Evolutionary conservation across 495 filamentous ascomycete genomes (phyloP), one percentile per base, ranked within the genome.

Genomic region (Cudoniella acicularis): DNA sequence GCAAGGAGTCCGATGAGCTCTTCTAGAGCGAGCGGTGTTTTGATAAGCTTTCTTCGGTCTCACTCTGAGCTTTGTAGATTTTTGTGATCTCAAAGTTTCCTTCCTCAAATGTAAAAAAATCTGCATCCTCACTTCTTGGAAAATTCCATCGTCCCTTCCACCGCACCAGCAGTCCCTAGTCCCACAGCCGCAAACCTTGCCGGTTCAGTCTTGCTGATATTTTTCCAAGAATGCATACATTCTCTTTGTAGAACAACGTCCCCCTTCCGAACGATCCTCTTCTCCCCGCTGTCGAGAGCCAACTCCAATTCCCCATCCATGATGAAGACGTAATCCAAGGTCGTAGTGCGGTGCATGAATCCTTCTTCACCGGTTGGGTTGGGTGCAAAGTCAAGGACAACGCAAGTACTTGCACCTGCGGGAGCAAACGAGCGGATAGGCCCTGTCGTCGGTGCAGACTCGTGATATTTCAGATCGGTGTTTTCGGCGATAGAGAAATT

Each of bases 171-270:
- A 54, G 3, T 13, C n/a, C 52, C 52, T 3, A 54, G 3, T 2
- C n/a, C 21, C 3, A 54, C 52, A 22, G 18, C 27, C 18, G 45
- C 2, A 27, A 54, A 43, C 52, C 36, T 54, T 13, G 52, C 52
- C 8, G 18, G 4, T 36, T 54, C 52, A 2, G 52, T 54, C 4
- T 2, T 23, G 17, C 52, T 54, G 11, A 54, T 2, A 45, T 54
- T 54, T 36, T 23, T 54, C 52, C 52, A 54, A 6, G 2, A 8
- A 25, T 54, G 52, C 36, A 54, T 45, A 22, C 27, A 22, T n/a
- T 40, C 54, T 22, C 54, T 56, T 42, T 56, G 54, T 10, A 56
- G 16, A 3, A 56, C 42, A 2, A 56, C 13, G 16, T 56, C 54
- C 16, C 54, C 54, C 43, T 26, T 17, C 30, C 45, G 42, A 2